Conservation (phyloP, 1,139 yeast genomes). For the Suhomyces coccinellae region DNA sequence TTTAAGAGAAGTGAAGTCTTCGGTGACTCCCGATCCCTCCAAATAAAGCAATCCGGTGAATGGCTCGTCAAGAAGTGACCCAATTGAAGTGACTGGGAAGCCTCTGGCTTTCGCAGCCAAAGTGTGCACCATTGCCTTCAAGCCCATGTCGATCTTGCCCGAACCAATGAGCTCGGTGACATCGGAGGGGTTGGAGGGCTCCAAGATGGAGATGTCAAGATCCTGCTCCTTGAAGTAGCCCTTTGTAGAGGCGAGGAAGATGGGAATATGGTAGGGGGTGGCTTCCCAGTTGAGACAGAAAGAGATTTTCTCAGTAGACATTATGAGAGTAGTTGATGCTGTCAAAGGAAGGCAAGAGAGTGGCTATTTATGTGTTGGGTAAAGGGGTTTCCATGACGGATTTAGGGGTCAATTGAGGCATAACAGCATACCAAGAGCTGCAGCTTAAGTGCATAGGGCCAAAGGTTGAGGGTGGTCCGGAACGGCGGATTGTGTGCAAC, state of each 20-base stretch:
- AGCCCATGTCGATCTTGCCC: constrained; percentile 59
- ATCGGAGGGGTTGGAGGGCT: constrained; percentile 60
- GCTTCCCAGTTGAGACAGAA: constrained; percentile 59
- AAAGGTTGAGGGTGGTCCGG: not conserved
- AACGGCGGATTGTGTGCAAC: not conserved
- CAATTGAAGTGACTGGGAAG: constrained; percentile 57
- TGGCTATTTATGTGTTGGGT: not conserved
- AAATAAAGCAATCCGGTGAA: constrained; percentile 57
- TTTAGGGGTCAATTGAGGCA: not conserved
- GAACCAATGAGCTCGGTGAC: constrained; percentile 59
- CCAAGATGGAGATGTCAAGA: constrained; percentile 52
- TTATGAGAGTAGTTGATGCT: constrained; percentile 7
- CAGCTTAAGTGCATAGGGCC: not conserved
- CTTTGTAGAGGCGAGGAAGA: constrained; percentile 50
- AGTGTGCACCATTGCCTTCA: constrained; percentile 63
- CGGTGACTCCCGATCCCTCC: constrained; percentile 51
- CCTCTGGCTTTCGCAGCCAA: constrained; percentile 62
- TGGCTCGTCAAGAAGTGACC: constrained; percentile 57
- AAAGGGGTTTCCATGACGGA: not conserved
- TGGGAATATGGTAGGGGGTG: constrained; percentile 57
- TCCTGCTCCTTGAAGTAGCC: constrained; percentile 55
- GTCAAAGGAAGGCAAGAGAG: not conserved
- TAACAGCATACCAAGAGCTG: not conserved
- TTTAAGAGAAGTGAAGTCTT: constrained; percentile 51
- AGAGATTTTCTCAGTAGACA: constrained; percentile 49